Conservation (phyloP, 768 basidiomycete genomes). For the Naganishia vishniacii region DNA sequence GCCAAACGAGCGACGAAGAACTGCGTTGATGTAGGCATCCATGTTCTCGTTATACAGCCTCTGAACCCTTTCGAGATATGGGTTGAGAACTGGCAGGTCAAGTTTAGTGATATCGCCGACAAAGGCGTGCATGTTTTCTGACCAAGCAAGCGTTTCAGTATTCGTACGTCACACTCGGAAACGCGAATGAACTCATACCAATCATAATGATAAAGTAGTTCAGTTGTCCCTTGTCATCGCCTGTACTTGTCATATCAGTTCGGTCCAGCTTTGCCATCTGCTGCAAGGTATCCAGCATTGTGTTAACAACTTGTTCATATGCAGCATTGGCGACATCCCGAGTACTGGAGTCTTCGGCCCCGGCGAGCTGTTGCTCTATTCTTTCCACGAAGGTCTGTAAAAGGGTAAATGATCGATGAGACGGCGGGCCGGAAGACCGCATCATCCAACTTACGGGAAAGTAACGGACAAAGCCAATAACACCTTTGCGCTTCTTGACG, state of each 20-base stretch:
- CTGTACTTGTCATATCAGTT: conserved; percentile 52
- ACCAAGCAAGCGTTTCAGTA: no score
- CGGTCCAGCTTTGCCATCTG: conserved; percentile 95
- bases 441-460: conserved; percentile 59
- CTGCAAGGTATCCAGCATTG: conserved; percentile 87
- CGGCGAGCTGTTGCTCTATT: conserved; percentile 76
- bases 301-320: conserved; percentile 79
- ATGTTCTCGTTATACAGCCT: conserved; percentile 85
- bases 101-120: conserved; percentile 67
- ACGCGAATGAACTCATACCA: conserved; percentile 57
- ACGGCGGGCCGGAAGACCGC: background rate
- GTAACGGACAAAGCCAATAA: conserved; percentile 83
- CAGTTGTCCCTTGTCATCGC: conserved; percentile 89
- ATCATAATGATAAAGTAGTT: conserved; percentile 94
- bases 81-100: conserved; percentile 57
- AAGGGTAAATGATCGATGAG: background rate
- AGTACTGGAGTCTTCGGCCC: conserved; percentile 55
- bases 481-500: conserved; percentile 85
- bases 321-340: conserved; percentile 62
- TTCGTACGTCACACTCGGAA: no score
- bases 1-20: conserved; percentile 76
- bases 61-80: conserved; percentile 68
- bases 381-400: conserved; percentile 62
- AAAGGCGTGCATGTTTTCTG: conserved; percentile 98
- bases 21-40: conserved; percentile 73